Conservation (phyloP, 2,329 filamentous ascomycete species). For the Fusarium torulosum region DNA sequence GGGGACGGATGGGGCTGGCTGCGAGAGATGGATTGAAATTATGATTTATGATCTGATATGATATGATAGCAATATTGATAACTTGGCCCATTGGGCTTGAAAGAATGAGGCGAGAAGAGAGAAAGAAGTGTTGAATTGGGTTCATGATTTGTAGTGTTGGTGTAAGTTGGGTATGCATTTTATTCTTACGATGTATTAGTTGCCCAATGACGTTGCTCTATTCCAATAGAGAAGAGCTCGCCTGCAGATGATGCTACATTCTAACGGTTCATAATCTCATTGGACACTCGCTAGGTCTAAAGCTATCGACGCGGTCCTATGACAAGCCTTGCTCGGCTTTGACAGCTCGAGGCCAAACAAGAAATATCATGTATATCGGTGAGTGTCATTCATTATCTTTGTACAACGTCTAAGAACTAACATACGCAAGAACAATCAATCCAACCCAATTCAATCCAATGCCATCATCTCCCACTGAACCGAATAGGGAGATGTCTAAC, state of each 20-base stretch:
- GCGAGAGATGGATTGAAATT: background rate
- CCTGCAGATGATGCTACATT: slow-evolving; percentile 10
- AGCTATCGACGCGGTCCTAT: slow-evolving; percentile 15
- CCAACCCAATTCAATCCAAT: slow-evolving; percentile 27
- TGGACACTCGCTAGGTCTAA: slow-evolving; percentile 2
- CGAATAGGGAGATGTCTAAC: slow-evolving; percentile 16
- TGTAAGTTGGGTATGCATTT: slow-evolving; percentile 31
- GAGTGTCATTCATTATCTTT: slow-evolving; percentile 32
- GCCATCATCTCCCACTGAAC: slow-evolving; percentile 1
- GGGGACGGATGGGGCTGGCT: slow-evolving; percentile 11
- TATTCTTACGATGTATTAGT: slow-evolving; percentile 4
- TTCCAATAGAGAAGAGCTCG: slow-evolving; percentile 17
- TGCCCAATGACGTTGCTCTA: slow-evolving; percentile 25
- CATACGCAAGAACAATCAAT: slow-evolving; percentile 25
- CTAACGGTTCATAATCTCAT: slow-evolving; percentile 21
- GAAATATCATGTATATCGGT: background rate
- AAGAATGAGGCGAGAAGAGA: slow-evolving; percentile 16
- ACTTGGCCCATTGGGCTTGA: background rate
- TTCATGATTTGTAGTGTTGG: slow-evolving; percentile 13
- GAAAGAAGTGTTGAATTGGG: slow-evolving; percentile 4
- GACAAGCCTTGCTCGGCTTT: background rate
- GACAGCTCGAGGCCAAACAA: slow-evolving; percentile 12
- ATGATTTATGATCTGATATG: slow-evolving; percentile 18
- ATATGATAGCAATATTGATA: background rate
- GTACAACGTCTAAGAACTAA: slow-evolving; percentile 33